A percentile compares a stretch with the other conserved stretches of the same genome.
phyloP scores from a whole-genome alignment of 306 rosid genomes.

The Urtica urens region DNA sequence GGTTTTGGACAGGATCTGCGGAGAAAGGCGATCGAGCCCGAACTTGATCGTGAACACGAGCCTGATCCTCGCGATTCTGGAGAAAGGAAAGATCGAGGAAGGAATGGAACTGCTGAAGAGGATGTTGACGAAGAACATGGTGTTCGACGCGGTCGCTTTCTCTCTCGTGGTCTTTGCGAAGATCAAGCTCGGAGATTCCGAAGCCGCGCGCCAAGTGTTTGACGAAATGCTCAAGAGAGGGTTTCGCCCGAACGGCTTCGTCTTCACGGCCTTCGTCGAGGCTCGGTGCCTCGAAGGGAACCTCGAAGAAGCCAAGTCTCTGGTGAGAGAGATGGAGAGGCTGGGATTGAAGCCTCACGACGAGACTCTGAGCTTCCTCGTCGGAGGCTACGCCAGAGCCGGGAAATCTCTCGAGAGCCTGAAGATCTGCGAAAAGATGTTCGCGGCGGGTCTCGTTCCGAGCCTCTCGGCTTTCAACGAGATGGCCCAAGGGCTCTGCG shows the following conservation, averaged over 20 bases:
- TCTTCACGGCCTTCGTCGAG: constrained; percentile 46
- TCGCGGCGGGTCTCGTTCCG: constrained; percentile 45
- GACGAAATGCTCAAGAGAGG: constrained; percentile 64
- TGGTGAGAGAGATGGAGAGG: constrained; percentile 52
- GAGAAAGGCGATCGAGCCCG: constrained; percentile 42
- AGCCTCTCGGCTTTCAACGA: constrained; percentile 47
- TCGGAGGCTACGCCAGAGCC: constrained; percentile 41
- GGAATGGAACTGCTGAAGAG: constrained; percentile 48
- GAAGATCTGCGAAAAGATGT: constrained; percentile 39
- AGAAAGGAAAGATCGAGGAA: constrained; percentile 39
- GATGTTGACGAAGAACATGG: constrained; percentile 60
- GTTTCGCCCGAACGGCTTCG: constrained; percentile 46
- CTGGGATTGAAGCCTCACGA: constrained; percentile 43
- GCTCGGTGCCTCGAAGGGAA: constrained; percentile 45
- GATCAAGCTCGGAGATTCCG: constrained; percentile 32
- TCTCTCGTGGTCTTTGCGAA: constrained; percentile 46
- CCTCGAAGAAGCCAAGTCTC: constrained; percentile 37
- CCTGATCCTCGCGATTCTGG: constrained; percentile 44
- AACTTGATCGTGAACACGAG: constrained; percentile 41
- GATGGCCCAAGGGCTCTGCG: constrained; percentile 42
- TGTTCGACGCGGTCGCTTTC: constrained; percentile 46
- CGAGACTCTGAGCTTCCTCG: constrained; percentile 44
- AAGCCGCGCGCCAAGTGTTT: constrained; percentile 30
- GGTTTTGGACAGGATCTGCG: constrained; percentile 43
- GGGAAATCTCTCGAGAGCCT: constrained; percentile 37